These are phyloP conservation scores for Schwanniomyces polymorphus DNA, from an alignment of 805 yeast species.

Conservation along the genomic window DNA sequence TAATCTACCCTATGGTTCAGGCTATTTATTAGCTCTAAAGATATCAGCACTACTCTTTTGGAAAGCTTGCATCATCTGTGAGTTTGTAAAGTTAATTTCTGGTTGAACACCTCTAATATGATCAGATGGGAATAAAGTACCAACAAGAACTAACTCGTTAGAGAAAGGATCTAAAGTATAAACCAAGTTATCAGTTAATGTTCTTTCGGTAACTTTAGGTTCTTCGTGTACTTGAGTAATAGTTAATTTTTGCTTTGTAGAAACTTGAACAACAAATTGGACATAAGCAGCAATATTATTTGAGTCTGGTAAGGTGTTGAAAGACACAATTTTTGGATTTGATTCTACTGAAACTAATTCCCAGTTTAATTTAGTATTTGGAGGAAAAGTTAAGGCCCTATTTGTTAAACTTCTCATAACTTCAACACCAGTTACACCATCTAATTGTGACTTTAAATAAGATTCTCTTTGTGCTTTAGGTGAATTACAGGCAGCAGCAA, in stretches of 20 bases:
- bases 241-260: slow-evolving; percentile 36
- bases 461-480: slow-evolving; percentile 31
- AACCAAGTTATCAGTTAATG: slow-evolving; percentile 38
- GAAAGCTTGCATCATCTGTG: slow-evolving; percentile 24
- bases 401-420: slow-evolving; percentile 29
- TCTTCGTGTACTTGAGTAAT: slow-evolving; percentile 20
- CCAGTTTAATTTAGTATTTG: slow-evolving; percentile 66
- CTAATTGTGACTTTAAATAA: slow-evolving; percentile 44
- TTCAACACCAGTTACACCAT: slow-evolving; percentile 33
- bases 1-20: slow-evolving; percentile 15
- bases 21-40: slow-evolving; percentile 41
- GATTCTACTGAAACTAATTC: slow-evolving; percentile 66
- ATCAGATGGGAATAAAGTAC: slow-evolving; percentile 39
- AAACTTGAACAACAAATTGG: slow-evolving; percentile 38
- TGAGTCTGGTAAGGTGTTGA: slow-evolving; percentile 62
- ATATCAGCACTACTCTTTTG: slow-evolving; percentile 38
- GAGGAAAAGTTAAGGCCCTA: slow-evolving; percentile 49
- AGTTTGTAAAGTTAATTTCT: slow-evolving; percentile 19
- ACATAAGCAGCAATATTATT: slow-evolving; percentile 37
- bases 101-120: slow-evolving; percentile 38
- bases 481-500: slow-evolving; percentile 54
- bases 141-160: slow-evolving; percentile 38
- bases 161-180: slow-evolving; percentile 39
- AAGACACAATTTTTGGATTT: slow-evolving; percentile 70
- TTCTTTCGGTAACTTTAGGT: slow-evolving; percentile 20